These are phyloP conservation scores for Dryas drummondii DNA, from an alignment of 306 rosid species.

Conservation along the genomic window DNA sequence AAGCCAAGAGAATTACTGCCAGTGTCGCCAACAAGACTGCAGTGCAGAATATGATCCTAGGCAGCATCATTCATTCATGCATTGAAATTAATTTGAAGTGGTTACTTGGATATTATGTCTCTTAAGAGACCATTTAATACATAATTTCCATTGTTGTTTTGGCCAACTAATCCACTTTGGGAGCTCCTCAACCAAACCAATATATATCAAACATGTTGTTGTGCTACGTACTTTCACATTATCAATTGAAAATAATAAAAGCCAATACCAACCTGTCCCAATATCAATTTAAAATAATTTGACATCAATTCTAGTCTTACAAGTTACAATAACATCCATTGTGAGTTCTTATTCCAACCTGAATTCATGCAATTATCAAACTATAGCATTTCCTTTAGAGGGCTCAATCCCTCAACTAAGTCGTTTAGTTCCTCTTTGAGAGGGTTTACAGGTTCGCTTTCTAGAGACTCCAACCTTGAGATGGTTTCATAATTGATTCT, in stretches of 20 bases:
- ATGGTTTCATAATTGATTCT: constrained; percentile 38
- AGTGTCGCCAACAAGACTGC: constrained; percentile 57
- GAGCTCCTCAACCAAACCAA: constrained; percentile 26
- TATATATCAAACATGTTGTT: not conserved
- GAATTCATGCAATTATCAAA: too few species aligned
- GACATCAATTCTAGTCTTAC: too few species aligned
- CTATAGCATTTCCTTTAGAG: not conserved
- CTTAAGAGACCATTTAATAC: constrained; percentile 1
- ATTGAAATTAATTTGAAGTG: not conserved
- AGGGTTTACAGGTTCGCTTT: constrained; percentile 10
- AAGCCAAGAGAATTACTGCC: constrained; percentile 63
- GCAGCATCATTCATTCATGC: constrained; percentile 36
- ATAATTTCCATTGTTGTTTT: constrained; percentile 13
- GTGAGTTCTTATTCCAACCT: too few species aligned
- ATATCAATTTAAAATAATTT: too few species aligned
- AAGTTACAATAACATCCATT: too few species aligned
- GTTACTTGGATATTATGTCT: not conserved
- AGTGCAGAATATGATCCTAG: constrained; percentile 52
- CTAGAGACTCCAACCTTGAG: constrained; percentile 21
- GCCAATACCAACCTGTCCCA: too few species aligned
- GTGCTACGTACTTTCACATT: too few species aligned
- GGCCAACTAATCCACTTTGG: constrained; percentile 36
- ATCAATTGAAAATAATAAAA: too few species aligned
- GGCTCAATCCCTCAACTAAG: not conserved
- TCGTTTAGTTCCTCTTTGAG: not conserved